Evolutionary conservation across 2,329 filamentous ascomycete genomes (phyloP).

Genomic region (Colletotrichum scovillei): DNA sequence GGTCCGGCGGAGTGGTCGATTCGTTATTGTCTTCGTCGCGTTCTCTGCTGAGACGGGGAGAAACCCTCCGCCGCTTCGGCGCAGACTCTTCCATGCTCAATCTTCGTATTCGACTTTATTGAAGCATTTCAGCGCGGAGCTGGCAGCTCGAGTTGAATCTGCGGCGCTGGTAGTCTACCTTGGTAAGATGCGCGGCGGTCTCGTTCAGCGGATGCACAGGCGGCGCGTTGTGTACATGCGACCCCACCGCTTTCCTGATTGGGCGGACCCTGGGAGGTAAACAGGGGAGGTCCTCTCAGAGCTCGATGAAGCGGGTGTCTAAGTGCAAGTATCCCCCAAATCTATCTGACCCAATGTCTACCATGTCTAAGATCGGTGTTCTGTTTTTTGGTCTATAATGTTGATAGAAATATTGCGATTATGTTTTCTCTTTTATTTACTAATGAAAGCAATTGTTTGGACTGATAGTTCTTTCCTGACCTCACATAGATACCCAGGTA

Average conservation of each 20-base stretch:
- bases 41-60: conserved; percentile 58
- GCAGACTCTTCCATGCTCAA: conserved; percentile 63
- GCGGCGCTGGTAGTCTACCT: neutral
- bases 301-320: neutral
- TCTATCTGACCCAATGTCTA: neutral
- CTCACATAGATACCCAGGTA: no score
- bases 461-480: neutral
- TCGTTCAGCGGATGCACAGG: neutral
- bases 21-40: conserved; percentile 40
- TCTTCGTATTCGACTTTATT: neutral
- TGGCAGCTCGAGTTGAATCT: neutral
- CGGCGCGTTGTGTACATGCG: conserved; percentile 36
- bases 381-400: no score
- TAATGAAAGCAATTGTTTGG: neutral
- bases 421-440: no score
- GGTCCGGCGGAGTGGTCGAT: conserved; percentile 50
- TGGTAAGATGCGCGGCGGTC: neutral
- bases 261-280: neutral
- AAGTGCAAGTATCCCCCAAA: neutral
- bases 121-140: neutral
- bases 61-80: conserved; percentile 73
- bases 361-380: no score
- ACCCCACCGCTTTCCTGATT: conserved; percentile 39
- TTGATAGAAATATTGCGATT: no score
- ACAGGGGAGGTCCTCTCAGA: neutral